A percentile compares a stretch with the other conserved stretches of the same genome.
These are phyloP conservation scores for Solanum paucissectum DNA, from an alignment of 257 asterid genomes.

Conservation along the genomic window DNA sequence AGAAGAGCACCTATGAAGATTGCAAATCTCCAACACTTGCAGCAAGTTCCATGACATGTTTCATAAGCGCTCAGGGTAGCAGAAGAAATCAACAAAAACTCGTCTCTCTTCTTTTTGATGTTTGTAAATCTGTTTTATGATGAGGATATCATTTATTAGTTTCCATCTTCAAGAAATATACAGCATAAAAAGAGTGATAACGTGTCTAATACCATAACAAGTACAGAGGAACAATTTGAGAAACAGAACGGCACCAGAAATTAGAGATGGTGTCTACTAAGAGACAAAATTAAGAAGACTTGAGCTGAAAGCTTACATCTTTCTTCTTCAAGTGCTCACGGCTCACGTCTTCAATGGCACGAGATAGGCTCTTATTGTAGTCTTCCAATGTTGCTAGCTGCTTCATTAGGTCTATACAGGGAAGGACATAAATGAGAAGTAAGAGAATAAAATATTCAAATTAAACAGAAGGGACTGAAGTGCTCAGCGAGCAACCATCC, in stretches of 20 bases:
- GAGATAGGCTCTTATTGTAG: slow-evolving; percentile 71
- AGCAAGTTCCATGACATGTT: slow-evolving; percentile 86
- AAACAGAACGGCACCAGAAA: background rate
- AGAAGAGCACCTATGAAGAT: slow-evolving; percentile 31
- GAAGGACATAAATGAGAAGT: background rate
- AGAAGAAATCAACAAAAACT: slow-evolving; percentile 88
- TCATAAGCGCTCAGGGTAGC: slow-evolving; percentile 86
- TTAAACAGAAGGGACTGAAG: background rate
- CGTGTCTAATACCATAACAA: background rate
- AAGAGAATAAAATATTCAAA: background rate
- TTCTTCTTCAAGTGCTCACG: slow-evolving; percentile 89
- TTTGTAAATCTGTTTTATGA: slow-evolving; percentile 56
- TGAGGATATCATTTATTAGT: background rate
- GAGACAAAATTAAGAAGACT: background rate
- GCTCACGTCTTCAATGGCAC: slow-evolving; percentile 87
- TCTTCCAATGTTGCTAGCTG: slow-evolving; percentile 97
- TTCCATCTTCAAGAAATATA: background rate
- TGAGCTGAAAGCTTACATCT: slow-evolving; percentile 35
- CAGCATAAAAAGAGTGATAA: background rate
- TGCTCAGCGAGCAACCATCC: background rate
- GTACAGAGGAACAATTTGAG: background rate
- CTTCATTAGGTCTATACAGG: slow-evolving; percentile 67
- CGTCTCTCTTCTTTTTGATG: slow-evolving; percentile 92
- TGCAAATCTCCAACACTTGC: slow-evolving; percentile 85
- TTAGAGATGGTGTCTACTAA: background rate